Conservation (phyloP, 2,329 filamentous ascomycete genomes). For the Didymellaceae sp. region DNA sequence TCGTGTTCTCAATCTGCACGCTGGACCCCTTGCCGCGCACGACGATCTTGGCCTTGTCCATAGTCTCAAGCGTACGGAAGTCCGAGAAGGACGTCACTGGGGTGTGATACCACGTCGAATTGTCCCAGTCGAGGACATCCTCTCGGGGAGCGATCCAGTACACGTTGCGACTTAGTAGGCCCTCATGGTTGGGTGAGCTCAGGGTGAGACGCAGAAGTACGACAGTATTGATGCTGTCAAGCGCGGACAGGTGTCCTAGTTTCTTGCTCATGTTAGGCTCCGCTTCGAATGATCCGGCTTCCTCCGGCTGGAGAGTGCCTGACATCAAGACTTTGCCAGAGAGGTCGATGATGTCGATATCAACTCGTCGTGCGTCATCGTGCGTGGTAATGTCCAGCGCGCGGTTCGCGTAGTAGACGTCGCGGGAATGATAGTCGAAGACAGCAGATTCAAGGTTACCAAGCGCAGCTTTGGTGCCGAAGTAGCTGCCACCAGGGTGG, state of each 20-base stretch:
- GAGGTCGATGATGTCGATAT: constrained; percentile 58
- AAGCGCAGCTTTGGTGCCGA: constrained; percentile 60
- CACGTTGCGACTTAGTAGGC: constrained; percentile 61
- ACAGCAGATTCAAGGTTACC: constrained; percentile 59
- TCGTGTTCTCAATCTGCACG: constrained; percentile 60
- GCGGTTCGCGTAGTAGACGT: constrained; percentile 63
- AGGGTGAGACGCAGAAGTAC: constrained; percentile 61
- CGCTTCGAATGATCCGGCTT: constrained; percentile 33
- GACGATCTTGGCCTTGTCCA: constrained; percentile 19
- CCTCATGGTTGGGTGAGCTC: constrained; percentile 1
- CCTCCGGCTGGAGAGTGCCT: not conserved
- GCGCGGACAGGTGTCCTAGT: constrained; percentile 20
- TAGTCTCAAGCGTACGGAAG: constrained; percentile 53
- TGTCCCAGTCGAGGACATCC: constrained; percentile 63
- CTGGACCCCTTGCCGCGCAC: constrained; percentile 21
- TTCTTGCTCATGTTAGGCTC: constrained; percentile 52
- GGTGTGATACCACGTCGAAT: constrained; percentile 66
- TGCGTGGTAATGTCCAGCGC: constrained; percentile 15
- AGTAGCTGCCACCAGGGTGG: constrained; percentile 64
- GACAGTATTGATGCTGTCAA: constrained; percentile 50
- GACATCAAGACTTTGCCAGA: constrained; percentile 50
- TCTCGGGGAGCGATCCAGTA: constrained; percentile 62
- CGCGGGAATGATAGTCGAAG: constrained; percentile 59
- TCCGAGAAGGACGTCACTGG: constrained; percentile 61
- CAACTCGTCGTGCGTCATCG: constrained; percentile 48